phyloP scores from a whole-genome alignment of 306 rosid species.

The Potentilla sterilis region DNA sequence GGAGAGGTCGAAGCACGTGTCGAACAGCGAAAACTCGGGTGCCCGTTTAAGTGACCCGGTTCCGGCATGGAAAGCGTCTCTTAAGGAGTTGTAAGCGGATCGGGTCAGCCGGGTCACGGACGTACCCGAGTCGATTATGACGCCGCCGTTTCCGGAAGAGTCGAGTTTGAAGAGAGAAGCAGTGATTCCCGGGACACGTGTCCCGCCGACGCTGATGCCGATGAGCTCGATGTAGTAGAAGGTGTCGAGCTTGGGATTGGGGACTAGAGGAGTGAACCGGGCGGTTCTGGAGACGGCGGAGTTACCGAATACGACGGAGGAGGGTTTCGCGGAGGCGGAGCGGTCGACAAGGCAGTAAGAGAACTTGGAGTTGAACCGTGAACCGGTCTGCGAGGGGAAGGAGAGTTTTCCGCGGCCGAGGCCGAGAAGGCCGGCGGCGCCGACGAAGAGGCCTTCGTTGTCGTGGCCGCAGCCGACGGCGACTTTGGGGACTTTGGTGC shows the following conservation, averaged over 20 bases:
- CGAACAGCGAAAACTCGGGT: conserved; percentile 80
- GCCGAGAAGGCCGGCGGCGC: conserved; percentile 84
- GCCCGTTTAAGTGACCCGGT: conserved; percentile 56
- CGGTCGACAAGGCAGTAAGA: conserved; percentile 91
- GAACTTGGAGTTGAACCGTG: conserved; percentile 66
- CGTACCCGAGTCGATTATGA: conserved; percentile 84
- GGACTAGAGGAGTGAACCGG: conserved; percentile 67
- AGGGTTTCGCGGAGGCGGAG: conserved; percentile 73
- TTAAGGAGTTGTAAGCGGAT: conserved; percentile 59
- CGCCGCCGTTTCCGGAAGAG: conserved; percentile 74
- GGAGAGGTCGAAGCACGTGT: conserved; percentile 80
- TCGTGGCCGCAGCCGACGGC: conserved; percentile 92
- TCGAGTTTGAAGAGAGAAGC: conserved; percentile 64
- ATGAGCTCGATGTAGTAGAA: conserved; percentile 79
- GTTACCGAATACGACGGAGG: conserved; percentile 69
- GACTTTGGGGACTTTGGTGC: conserved; percentile 52
- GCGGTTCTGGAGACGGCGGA: conserved; percentile 78
- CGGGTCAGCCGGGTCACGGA: conserved; percentile 82
- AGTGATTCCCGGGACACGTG: conserved; percentile 56
- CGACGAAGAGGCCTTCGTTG: conserved; percentile 79
- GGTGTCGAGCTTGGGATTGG: conserved; percentile 73
- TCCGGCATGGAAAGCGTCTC: conserved; percentile 68
- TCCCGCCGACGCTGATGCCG: conserved; percentile 79
- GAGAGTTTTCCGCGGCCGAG: conserved; percentile 82
- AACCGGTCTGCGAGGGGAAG: conserved; percentile 70